Percentiles rank a stretch among this genome's conserved stretches.
phyloP scores from a whole-genome alignment of 2,329 filamentous ascomycete genomes.

The Cladorrhinum sp. region DNA sequence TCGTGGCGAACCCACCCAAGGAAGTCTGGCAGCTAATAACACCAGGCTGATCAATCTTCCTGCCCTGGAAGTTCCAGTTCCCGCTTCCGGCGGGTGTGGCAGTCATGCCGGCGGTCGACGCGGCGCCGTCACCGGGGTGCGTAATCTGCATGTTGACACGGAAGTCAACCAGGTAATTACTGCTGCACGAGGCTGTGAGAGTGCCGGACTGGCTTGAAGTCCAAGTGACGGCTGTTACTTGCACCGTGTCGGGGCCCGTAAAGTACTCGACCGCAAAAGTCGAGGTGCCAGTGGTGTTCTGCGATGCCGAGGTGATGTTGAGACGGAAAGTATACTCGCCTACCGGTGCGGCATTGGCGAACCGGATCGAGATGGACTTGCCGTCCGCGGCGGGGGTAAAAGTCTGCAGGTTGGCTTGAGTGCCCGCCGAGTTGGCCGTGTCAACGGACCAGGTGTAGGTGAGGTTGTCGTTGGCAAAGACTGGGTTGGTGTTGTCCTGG shows the following conservation, averaged over 20 bases:
- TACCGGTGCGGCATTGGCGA: conserved; percentile 8
- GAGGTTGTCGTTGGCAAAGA: conserved; percentile 8
- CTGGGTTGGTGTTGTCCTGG: conserved; percentile 12
- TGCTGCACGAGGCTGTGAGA: conserved; percentile 14
- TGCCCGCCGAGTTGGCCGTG: conserved; percentile 9
- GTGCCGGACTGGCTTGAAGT: conserved; percentile 17
- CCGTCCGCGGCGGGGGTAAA: conserved; percentile 13
- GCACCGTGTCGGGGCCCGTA: conserved; percentile 14
- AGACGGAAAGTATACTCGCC: conserved; percentile 19
- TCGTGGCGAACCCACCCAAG: conserved; percentile 10
- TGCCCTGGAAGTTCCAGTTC: conserved; percentile 14
- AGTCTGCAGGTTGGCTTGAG: conserved; percentile 15
- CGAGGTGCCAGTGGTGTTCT: conserved; percentile 12
- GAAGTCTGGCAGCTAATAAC: conserved; percentile 11
- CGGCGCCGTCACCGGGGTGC: conserved; percentile 14
- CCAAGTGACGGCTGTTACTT: conserved; percentile 13
- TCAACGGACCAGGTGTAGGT: conserved; percentile 16
- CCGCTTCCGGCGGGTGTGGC: conserved; percentile 18
- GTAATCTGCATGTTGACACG: conserved; percentile 19
- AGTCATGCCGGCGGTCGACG: conserved; percentile 14
- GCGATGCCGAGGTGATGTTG: conserved; percentile 9
- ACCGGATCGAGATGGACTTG: conserved; percentile 9
- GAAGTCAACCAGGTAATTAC: conserved; percentile 14
- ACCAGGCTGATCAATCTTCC: conserved; percentile 13
- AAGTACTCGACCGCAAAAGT: conserved; percentile 15